These are phyloP conservation scores for Amanita rimosa DNA, from an alignment of 768 basidiomycete genomes.

Conservation along the genomic window DNA sequence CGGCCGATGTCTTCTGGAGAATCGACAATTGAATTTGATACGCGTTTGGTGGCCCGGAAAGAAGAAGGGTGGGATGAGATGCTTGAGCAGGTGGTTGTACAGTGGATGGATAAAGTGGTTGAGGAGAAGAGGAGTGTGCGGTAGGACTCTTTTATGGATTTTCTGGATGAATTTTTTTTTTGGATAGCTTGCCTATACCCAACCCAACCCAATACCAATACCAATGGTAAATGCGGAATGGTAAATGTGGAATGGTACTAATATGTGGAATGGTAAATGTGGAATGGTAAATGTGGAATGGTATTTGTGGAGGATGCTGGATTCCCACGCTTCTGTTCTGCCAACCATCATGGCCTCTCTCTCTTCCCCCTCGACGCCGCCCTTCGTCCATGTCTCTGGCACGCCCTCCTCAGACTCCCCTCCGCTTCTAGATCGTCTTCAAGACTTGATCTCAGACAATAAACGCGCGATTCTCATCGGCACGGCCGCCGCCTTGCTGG, in stretches of 20 bases:
- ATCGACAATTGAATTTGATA: slow-evolving; percentile 56
- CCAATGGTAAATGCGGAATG: too few relatives aligned
- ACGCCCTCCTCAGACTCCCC: too few relatives aligned
- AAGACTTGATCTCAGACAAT: slow-evolving; percentile 65
- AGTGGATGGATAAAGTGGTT: slow-evolving; percentile 62
- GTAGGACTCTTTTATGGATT: not conserved
- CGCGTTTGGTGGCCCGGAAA: slow-evolving; percentile 56
- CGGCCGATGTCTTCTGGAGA: slow-evolving; percentile 33
- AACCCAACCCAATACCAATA: too few relatives aligned
- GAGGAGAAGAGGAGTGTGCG: slow-evolving; percentile 44
- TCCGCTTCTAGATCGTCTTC: slow-evolving; percentile 47
- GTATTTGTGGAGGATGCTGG: too few relatives aligned
- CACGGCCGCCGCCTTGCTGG: slow-evolving; percentile 58
- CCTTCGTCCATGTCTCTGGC: too few relatives aligned
- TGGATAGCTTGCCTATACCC: too few relatives aligned
- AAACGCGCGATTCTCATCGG: slow-evolving; percentile 66
- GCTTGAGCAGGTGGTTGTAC: slow-evolving; percentile 49
- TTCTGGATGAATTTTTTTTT: too few relatives aligned
- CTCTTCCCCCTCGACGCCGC: slow-evolving; percentile 7
- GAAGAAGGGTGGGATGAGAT: slow-evolving; percentile 77
- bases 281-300: too few relatives aligned
- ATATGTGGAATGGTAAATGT: too few relatives aligned
- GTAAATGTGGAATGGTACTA: too few relatives aligned
- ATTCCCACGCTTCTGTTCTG: not conserved
- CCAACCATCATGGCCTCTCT: not conserved